phyloP scores from a whole-genome alignment of 805 yeast species.

The Myxozyma vanderwaltii region DNA sequence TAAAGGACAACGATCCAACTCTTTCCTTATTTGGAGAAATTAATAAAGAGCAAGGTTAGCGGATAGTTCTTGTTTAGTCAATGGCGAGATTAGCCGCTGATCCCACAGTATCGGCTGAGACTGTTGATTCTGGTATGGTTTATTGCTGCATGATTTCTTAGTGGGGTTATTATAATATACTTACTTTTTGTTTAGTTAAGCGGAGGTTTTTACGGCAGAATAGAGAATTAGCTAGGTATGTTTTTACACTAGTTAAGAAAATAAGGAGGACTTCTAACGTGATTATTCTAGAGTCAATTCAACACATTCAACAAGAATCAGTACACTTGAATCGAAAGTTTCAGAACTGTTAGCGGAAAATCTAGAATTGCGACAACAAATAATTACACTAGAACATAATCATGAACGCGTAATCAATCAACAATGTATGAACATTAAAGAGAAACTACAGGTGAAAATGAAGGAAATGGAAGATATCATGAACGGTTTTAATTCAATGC shows the following conservation, averaged over 20 bases:
- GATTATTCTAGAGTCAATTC: constrained; percentile 24
- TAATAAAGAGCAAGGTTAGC: too few relatives aligned
- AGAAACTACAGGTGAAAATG: constrained; percentile 15
- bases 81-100: constrained; percentile 33
- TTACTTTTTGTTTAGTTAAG: too few relatives aligned
- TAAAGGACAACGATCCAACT: too few relatives aligned
- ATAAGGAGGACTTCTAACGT: too few relatives aligned
- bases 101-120: constrained; percentile 13
- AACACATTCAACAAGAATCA: constrained; percentile 28
- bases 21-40: too few relatives aligned
- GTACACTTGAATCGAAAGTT: constrained; percentile 24
- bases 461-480: constrained; percentile 20
- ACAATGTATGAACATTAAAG: constrained; percentile 15
- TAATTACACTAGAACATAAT: constrained; percentile 22
- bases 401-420: constrained; percentile 13
- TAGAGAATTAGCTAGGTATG: constrained; percentile 31
- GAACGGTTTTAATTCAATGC: constrained; percentile 15
- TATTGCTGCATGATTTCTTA: too few relatives aligned
- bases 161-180: too few relatives aligned
- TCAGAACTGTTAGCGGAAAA: constrained; percentile 27
- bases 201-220: constrained; percentile 32
- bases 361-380: constrained; percentile 28
- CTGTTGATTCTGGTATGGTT: constrained; percentile 27
- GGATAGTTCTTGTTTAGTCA: neutral
- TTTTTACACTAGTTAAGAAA: too few relatives aligned